A percentile compares a stretch with the other conserved stretches of the same genome.
Evolutionary conservation across 179 eudicot genomes (phyloP).

Genomic region (Vitellaria paradoxa): DNA sequence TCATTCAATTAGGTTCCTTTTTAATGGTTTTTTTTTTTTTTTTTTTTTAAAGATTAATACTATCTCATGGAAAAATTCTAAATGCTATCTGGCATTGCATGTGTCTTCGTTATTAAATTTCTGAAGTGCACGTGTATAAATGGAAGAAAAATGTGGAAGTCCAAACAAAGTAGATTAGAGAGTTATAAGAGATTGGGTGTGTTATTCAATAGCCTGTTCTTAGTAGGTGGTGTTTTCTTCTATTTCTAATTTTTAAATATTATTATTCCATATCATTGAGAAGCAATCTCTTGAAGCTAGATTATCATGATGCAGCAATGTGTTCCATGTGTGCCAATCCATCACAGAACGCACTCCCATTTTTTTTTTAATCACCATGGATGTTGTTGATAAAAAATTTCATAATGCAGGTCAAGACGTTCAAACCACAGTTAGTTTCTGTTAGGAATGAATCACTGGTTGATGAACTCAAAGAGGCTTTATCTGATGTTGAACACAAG

Average conservation of each 20-base stretch:
- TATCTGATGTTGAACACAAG: constrained; percentile 72
- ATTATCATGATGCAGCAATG: not conserved
- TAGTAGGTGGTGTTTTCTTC: not conserved
- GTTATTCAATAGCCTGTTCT: not conserved
- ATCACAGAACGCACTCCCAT: not conserved
- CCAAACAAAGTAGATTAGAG: not conserved
- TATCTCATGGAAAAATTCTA: not conserved
- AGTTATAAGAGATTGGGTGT: not conserved
- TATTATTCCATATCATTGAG: not conserved
- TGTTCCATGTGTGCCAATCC: not conserved
- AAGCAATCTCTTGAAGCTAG: not conserved
- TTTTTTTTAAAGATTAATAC: not conserved
- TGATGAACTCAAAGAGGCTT: constrained; percentile 88
- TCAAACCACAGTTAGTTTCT: constrained; percentile 84
- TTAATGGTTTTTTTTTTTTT: too few relatives aligned
- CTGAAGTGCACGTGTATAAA: not conserved
- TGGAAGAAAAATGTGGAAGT: not conserved
- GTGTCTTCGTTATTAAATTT: not conserved
- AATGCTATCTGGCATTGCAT: not conserved
- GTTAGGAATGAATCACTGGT: constrained; percentile 69
- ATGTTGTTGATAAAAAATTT: not conserved
- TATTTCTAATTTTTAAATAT: not conserved
- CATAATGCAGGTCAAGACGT: constrained; percentile 62
- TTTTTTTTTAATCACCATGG: not conserved
- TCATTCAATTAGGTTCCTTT: too few relatives aligned